phyloP scores from a whole-genome alignment of 2,329 filamentous ascomycete species.

The Pochonia chlamydosporia region DNA sequence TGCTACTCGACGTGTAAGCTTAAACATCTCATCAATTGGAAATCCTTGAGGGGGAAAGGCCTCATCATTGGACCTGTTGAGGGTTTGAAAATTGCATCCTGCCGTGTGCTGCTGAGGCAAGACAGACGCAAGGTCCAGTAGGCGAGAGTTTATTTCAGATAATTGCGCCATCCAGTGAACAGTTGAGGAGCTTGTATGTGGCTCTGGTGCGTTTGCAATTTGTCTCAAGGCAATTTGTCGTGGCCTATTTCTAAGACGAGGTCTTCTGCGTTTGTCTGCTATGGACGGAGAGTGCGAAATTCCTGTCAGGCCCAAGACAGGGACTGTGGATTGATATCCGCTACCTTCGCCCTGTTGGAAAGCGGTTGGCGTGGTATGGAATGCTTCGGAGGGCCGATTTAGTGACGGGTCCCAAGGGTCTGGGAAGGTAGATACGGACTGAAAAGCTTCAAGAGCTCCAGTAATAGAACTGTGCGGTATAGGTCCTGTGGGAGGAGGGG shows the following conservation, averaged over 20 bases:
- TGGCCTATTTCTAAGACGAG: constrained; percentile 19
- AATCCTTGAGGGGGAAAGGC: constrained; percentile 21
- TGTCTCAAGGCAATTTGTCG: constrained; percentile 27
- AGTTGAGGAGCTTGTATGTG: constrained; percentile 15
- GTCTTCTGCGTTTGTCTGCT: constrained; percentile 18
- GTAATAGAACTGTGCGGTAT: constrained; percentile 23
- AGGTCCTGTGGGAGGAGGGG: constrained; percentile 15
- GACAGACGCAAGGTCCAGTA: constrained; percentile 30
- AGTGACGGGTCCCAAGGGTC: constrained; percentile 18
- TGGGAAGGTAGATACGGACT: constrained; percentile 14
- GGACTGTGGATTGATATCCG: background rate
- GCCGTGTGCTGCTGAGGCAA: constrained; percentile 23
- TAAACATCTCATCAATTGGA: constrained; percentile 35
- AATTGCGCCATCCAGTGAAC: constrained; percentile 34
- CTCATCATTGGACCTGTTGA: constrained; percentile 12
- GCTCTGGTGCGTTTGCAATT: constrained; percentile 13
- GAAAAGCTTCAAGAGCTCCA: constrained; percentile 10
- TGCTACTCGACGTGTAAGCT: constrained; percentile 30
- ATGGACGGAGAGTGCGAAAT: background rate
- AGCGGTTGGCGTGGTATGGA: constrained; percentile 3
- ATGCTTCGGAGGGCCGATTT: constrained; percentile 7
- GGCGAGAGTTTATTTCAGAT: constrained; percentile 30
- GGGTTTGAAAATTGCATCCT: constrained; percentile 13
- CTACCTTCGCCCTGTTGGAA: constrained; percentile 1
- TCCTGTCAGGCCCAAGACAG: background rate